Conservation (phyloP, 768 basidiomycete genomes). For the Tulasnella sp. region DNA sequence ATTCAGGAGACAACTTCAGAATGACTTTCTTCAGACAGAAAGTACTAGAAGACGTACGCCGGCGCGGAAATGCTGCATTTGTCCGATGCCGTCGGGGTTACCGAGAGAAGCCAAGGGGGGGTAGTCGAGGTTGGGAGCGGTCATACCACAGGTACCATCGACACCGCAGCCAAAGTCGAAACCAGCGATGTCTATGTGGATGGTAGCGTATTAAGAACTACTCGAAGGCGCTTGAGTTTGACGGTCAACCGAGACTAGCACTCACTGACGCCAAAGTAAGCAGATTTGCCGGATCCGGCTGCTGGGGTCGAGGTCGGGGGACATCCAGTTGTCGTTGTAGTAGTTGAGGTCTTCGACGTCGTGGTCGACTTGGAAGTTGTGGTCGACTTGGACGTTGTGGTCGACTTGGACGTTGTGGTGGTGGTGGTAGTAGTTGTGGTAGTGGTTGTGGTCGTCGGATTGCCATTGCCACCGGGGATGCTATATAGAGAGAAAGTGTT, state of each 20-base stretch:
- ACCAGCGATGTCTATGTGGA: slow-evolving; percentile 15
- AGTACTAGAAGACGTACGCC: slow-evolving; percentile 40
- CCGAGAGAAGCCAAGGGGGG: slow-evolving; percentile 40
- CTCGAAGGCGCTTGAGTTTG: neutral
- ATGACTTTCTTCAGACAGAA: neutral
- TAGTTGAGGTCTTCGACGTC: neutral
- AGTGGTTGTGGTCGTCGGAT: slow-evolving; percentile 27
- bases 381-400: slow-evolving; percentile 12
- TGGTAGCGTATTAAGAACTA: neutral
- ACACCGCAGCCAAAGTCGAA: slow-evolving; percentile 24
- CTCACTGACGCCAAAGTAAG: slow-evolving; percentile 41
- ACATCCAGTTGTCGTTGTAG: neutral
- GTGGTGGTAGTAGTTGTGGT: slow-evolving; percentile 15
- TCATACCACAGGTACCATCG: slow-evolving; percentile 43
- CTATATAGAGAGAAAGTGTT: slow-evolving; percentile 7
- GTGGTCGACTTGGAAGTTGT: slow-evolving; percentile 5
- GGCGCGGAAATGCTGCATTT: slow-evolving; percentile 58
- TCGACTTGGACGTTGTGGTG: neutral
- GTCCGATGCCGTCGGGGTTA: slow-evolving; percentile 49
- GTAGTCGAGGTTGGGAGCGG: slow-evolving; percentile 31
- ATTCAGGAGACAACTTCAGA: neutral
- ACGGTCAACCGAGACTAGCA: neutral
- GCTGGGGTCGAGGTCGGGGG: slow-evolving; percentile 28
- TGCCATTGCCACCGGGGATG: neutral
- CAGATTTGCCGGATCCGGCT: slow-evolving; percentile 29